Base-by-base conservation (phyloP, 306 rosid genomes). In the Ochetophila trinervis region DNA sequence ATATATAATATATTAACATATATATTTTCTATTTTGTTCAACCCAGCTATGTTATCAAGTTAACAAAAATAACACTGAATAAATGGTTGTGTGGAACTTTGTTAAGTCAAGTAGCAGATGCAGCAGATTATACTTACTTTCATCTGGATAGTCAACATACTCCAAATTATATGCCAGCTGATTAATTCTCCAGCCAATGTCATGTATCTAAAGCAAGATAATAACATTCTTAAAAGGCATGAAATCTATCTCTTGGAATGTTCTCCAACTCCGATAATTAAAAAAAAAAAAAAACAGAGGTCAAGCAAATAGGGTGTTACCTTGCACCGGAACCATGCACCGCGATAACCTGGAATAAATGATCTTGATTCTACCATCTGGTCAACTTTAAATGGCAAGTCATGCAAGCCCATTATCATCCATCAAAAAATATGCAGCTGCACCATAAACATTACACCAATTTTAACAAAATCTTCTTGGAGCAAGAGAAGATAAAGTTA, bases 241-340 rank as follows among this genome's bases (percentile, higher is more conserved):
- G 69, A n/a, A 44, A 36, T 48, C 60, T 30, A 53, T 24, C 12
- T 37, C 49, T 18, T 15, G 15, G 19, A 19, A 50, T n/a, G 62
- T 7, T 36, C 16, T 15, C 44, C 40, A 36, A 55, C 48, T 6
- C 36, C 6, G 9, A 24, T 23, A 52, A 4, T 14, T 6, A 42
- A 19, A n/a, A 4, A 23, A 5, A 56, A 62, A 12, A 16, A 5
- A 54, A 6, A 67, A 24, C 18, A 40, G 17, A 40, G 13, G 0
- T 40, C 45, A 40, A 40, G 14, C 45, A 40, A 37, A 18, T 15
- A 57, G 8, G 66, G 23, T 44, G 32, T 45, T 84, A 92, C 98
- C 98, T 84, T 87, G 76, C 87, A 87, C 11, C 79, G 82, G 64
- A 92, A 92, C 98, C 98, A 92, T 20, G 96, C 86, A 60, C 96